These are phyloP conservation scores for Metarhizium humberi DNA, from an alignment of 2,329 filamentous ascomycete species.

Conservation along the genomic window DNA sequence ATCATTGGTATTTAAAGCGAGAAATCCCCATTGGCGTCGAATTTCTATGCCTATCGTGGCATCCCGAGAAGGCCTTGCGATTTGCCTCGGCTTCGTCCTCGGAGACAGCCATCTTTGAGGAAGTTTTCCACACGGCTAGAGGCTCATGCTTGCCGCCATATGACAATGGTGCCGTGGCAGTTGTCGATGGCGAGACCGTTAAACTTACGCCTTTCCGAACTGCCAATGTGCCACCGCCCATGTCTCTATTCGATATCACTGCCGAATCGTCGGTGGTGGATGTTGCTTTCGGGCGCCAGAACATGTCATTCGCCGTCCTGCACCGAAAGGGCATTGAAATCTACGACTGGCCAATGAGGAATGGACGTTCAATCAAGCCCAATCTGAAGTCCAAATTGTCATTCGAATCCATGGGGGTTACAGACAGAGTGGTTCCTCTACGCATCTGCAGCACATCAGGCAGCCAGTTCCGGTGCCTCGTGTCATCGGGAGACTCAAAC, in stretches of 20 bases:
- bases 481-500: conserved; percentile 17
- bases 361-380: conserved; percentile 38
- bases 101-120: conserved; percentile 52
- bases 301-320: conserved; percentile 61
- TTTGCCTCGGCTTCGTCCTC: conserved; percentile 46
- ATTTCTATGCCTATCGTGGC: conserved; percentile 53
- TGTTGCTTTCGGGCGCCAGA: conserved; percentile 60
- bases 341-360: conserved; percentile 58
- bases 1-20: conserved; percentile 96
- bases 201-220: conserved; percentile 79
- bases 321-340: conserved; percentile 57
- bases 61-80: conserved; percentile 72
- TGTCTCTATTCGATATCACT: conserved; percentile 70
- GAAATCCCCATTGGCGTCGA: conserved; percentile 49
- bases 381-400: conserved; percentile 28
- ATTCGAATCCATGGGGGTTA: conserved; percentile 22
- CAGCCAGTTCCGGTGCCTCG: conserved; percentile 20
- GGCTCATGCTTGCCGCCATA: conserved; percentile 62
- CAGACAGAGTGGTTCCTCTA: conserved; percentile 17
- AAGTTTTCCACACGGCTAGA: conserved; percentile 56
- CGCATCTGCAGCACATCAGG: conserved; percentile 21
- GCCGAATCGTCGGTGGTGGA: conserved; percentile 59
- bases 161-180: conserved; percentile 71
- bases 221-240: conserved; percentile 84
- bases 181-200: conserved; percentile 70